Conservation (phyloP, 2,329 filamentous ascomycete species). For the Cladosporium phlei region DNA sequence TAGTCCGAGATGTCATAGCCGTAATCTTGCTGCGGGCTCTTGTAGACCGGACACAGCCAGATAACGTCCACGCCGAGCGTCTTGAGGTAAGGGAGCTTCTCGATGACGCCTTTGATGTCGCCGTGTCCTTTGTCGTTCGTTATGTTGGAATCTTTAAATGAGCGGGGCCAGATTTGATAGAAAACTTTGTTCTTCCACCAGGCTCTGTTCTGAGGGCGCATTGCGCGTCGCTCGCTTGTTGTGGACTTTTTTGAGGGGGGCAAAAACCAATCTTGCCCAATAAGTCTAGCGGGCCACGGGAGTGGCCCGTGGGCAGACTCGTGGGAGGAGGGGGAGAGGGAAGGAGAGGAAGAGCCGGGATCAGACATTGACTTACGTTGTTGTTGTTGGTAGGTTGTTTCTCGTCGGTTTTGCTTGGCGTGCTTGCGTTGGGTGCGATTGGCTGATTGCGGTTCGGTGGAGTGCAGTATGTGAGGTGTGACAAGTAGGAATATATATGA, state of each 20-base stretch:
- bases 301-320: neutral
- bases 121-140: slow-evolving; percentile 11
- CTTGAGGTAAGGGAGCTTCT: slow-evolving; percentile 9
- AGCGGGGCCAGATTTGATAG: slow-evolving; percentile 43
- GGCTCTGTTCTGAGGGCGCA: slow-evolving; percentile 1
- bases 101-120: slow-evolving; percentile 10
- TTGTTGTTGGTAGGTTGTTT: neutral
- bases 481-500: too few relatives aligned
- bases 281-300: neutral
- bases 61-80: slow-evolving; percentile 50
- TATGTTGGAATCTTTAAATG: slow-evolving; percentile 46
- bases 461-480: neutral
- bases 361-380: neutral
- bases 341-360: neutral
- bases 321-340: neutral
- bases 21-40: slow-evolving; percentile 60
- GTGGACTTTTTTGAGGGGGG: neutral
- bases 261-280: neutral
- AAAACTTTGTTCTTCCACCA: slow-evolving; percentile 44
- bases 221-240: neutral
- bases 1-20: slow-evolving; percentile 58
- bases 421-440: neutral
- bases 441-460: neutral
- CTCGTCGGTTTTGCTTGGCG: too few relatives aligned
- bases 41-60: slow-evolving; percentile 64